phyloP scores from a whole-genome alignment of 805 yeast species.

The Metschnikowia koreensis region DNA sequence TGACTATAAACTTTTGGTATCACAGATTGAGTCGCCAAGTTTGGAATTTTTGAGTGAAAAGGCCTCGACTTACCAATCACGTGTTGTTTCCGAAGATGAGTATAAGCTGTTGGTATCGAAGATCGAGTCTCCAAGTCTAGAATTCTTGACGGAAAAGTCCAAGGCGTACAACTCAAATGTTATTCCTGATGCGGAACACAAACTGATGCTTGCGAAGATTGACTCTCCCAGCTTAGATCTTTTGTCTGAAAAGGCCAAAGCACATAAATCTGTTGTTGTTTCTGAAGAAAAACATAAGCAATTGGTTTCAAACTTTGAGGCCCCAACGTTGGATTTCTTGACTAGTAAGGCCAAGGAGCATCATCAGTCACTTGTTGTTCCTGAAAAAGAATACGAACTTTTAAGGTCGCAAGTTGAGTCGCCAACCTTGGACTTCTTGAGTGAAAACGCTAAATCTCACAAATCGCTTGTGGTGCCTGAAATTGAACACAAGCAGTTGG shows the following conservation, averaged over 20 bases:
- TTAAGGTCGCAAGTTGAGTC: constrained; percentile 5
- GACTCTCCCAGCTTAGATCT: not conserved
- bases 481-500: constrained; percentile 6
- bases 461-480: not conserved
- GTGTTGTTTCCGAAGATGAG: constrained; percentile 6
- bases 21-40: constrained; percentile 6
- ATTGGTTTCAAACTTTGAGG: not conserved
- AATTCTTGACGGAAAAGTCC: constrained; percentile 21
- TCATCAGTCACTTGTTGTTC: not conserved
- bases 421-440: constrained; percentile 7
- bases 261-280: not conserved
- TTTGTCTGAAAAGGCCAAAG: not conserved
- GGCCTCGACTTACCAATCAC: not conserved
- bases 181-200: not conserved
- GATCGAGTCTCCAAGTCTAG: constrained; percentile 19
- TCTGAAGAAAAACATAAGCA: not conserved
- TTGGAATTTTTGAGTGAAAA: constrained; percentile 10
- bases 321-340: not conserved
- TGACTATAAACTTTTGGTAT: constrained; percentile 3
- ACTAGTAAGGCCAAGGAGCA: not conserved
- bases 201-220: not conserved
- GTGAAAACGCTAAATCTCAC: not conserved
- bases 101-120: constrained; percentile 11
- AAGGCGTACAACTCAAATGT: not conserved
- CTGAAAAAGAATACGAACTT: constrained; percentile 2